phyloP scores from a whole-genome alignment of 495 filamentous ascomycete genomes.

The Parachaetomium inaequale region DNA sequence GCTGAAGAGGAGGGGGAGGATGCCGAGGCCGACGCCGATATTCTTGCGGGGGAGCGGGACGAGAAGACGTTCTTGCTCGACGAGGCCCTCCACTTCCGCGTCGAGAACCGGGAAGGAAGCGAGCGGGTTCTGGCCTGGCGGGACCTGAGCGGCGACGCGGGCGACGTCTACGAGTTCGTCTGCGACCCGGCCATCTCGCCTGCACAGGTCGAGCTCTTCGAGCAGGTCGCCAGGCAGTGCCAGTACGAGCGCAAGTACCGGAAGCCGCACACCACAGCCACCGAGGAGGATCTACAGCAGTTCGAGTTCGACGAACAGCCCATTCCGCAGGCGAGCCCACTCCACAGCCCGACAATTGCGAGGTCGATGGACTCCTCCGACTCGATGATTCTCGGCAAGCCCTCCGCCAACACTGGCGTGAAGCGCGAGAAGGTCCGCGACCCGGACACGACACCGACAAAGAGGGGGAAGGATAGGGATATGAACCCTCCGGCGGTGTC shows the following conservation, averaged over 20 bases:
- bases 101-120: constrained; percentile 69
- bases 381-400: constrained; percentile 42
- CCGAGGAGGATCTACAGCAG: constrained; percentile 71
- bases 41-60: constrained; percentile 71
- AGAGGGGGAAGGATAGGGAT: constrained; percentile 31
- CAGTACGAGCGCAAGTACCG: constrained; percentile 96
- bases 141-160: constrained; percentile 87
- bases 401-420: constrained; percentile 31
- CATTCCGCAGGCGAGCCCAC: constrained; percentile 77
- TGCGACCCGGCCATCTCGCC: constrained; percentile 71
- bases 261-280: constrained; percentile 71
- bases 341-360: constrained; percentile 59
- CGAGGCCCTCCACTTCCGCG: constrained; percentile 82
- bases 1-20: constrained; percentile 81
- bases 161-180: constrained; percentile 94
- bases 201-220: constrained; percentile 73
- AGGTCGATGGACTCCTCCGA: constrained; percentile 47
- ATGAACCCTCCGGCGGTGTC: constrained; percentile 51
- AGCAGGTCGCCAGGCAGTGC: constrained; percentile 80
- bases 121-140: constrained; percentile 89
- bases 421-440: constrained; percentile 32
- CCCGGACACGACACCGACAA: constrained; percentile 23
- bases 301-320: constrained; percentile 77
- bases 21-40: constrained; percentile 63
- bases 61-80: constrained; percentile 96